Percentiles rank a stretch among this genome's conserved stretches.
phyloP scores from a whole-genome alignment of 257 asterid genomes.

The Rubia yunnanensis region DNA sequence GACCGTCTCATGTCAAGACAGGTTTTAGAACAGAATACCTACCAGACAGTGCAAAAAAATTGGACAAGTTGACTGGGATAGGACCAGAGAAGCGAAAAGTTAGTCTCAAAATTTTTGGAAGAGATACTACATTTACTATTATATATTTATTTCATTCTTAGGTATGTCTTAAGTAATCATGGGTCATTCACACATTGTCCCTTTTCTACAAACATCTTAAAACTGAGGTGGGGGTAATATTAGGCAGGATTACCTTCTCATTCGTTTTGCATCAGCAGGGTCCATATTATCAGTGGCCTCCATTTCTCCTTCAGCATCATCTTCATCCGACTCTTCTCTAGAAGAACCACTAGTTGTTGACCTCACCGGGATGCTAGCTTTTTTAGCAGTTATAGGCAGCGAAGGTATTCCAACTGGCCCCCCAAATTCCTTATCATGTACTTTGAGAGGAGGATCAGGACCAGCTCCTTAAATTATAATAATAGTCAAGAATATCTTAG shows the following conservation, averaged over 20 bases:
- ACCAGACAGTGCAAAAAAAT: neutral
- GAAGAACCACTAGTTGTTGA: constrained; percentile 90
- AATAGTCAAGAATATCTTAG: constrained; percentile 5
- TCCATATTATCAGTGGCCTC: constrained; percentile 51
- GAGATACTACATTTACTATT: neutral
- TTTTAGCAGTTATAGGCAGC: constrained; percentile 46
- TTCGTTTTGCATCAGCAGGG: constrained; percentile 71
- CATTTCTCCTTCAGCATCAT: constrained; percentile 77
- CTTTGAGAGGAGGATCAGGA: constrained; percentile 31
- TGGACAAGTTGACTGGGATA: neutral
- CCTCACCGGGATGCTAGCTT: constrained; percentile 49
- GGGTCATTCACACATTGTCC: neutral
- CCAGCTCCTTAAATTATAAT: constrained; percentile 32
- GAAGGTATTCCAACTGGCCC: constrained; percentile 45
- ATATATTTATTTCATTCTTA: no score
- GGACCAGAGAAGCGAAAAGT: neutral
- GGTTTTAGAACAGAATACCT: no score
- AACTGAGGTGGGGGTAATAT: constrained; percentile 1
- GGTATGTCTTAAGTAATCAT: no score
- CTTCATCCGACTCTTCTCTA: constrained; percentile 82
- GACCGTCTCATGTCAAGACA: neutral
- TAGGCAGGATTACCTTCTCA: constrained; percentile 66
- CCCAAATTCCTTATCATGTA: constrained; percentile 45
- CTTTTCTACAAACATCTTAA: neutral
- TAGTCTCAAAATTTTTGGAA: neutral